Evolutionary conservation across 2,329 filamentous ascomycete species (phyloP).

Genomic region (Ascochyta viciae-villosae): DNA sequence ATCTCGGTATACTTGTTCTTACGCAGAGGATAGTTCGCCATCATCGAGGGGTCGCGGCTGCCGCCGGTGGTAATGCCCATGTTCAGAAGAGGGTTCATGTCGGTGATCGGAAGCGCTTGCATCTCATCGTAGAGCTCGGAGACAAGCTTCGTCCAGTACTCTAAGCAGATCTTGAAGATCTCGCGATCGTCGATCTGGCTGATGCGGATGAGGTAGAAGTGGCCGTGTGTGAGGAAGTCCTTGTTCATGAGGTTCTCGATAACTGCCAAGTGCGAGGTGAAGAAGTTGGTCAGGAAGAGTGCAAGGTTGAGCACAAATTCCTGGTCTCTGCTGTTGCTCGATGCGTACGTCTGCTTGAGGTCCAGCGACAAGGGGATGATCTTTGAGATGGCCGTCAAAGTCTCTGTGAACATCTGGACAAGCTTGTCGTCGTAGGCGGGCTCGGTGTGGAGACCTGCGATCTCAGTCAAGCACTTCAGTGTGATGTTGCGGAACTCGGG

Average conservation of each 20-base stretch:
- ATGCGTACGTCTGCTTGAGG: conserved; percentile 87
- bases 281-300: conserved; percentile 96
- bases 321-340: conserved; percentile 91
- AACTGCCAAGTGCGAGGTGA: conserved; percentile 88
- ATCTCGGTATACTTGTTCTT: conserved; percentile 99
- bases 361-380: conserved; percentile 92
- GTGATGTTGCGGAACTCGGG: conserved; percentile 97
- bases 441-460: conserved; percentile 90
- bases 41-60: conserved; percentile 81
- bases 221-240: conserved; percentile 92
- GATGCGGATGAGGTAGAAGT: conserved; percentile 98
- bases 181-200: conserved; percentile 98
- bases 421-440: conserved; percentile 91
- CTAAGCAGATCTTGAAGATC: conserved; percentile 98
- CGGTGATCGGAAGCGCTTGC: conserved; percentile 92
- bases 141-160: conserved; percentile 99
- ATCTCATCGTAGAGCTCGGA: conserved; percentile 99
- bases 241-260: conserved; percentile 95
- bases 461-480: conserved; percentile 95
- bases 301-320: conserved; percentile 98
- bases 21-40: conserved; percentile 88
- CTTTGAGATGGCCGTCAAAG: conserved; percentile 87
- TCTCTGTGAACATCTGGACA: conserved; percentile 98
- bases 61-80: conserved; percentile 80
- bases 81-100: conserved; percentile 86